These are phyloP conservation scores for Cercophora scortea DNA, from an alignment of 495 filamentous ascomycete genomes.

Conservation along the genomic window DNA sequence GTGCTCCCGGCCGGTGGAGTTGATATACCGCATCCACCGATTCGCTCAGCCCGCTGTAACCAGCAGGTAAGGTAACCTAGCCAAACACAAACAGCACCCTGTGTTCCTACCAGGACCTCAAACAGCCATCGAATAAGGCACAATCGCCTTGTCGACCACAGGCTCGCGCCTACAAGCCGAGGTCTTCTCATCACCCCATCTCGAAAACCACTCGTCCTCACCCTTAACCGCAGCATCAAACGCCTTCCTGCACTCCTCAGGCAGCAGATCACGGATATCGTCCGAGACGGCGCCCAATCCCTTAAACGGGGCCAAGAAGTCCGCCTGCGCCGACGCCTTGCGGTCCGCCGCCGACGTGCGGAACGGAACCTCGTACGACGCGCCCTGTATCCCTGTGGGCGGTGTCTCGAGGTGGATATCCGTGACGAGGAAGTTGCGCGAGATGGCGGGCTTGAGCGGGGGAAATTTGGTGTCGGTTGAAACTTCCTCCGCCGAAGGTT, in stretches of 20 bases:
- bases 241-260: slow-evolving; percentile 59
- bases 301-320: slow-evolving; percentile 50
- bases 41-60: no score
- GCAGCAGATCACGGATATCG: slow-evolving; percentile 63
- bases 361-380: slow-evolving; percentile 40
- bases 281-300: slow-evolving; percentile 57
- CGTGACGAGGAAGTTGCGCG: slow-evolving; percentile 66
- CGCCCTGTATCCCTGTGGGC: slow-evolving; percentile 25
- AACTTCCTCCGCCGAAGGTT: slow-evolving; percentile 1
- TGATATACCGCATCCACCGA: no score
- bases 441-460: slow-evolving; percentile 53
- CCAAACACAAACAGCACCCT: no score
- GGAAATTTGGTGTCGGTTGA: slow-evolving; percentile 45
- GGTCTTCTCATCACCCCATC: slow-evolving; percentile 56
- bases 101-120: no score
- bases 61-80: no score
- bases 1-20: no score
- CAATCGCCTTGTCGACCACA: slow-evolving; percentile 49
- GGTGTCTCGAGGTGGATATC: slow-evolving; percentile 64
- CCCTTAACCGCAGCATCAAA: slow-evolving; percentile 54
- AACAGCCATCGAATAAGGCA: slow-evolving; percentile 35
- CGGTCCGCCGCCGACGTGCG: slow-evolving; percentile 24
- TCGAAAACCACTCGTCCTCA: slow-evolving; percentile 64
- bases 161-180: slow-evolving; percentile 37
- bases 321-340: slow-evolving; percentile 10